phyloP scores from a whole-genome alignment of 108 stramenopile species.

The Nitzschia sp. region DNA sequence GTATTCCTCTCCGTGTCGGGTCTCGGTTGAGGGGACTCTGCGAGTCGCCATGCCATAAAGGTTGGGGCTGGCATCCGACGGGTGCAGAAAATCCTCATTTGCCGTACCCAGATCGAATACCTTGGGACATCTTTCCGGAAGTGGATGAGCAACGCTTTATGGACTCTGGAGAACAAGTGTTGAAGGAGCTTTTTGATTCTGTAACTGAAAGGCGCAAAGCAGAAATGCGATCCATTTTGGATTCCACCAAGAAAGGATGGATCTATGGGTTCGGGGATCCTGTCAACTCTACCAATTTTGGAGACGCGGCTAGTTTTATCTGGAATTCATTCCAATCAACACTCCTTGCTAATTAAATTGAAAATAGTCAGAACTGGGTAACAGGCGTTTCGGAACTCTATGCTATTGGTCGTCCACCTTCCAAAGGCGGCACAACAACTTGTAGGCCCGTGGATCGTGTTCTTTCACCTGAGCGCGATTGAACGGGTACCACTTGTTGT shows the following conservation, averaged over 20 bases:
- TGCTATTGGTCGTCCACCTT: conserved; percentile 36
- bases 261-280: conserved; percentile 62
- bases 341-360: background rate
- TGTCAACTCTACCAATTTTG: conserved; percentile 42
- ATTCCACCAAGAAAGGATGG: conserved; percentile 33
- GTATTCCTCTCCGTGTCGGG: conserved; percentile 49
- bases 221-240: conserved; percentile 19
- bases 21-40: conserved; percentile 50
- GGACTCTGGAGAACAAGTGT: conserved; percentile 1
- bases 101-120: conserved; percentile 32
- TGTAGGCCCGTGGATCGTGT: conserved; percentile 87
- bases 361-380: background rate
- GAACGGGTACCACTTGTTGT: conserved; percentile 93
- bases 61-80: conserved; percentile 41
- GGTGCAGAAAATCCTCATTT: conserved; percentile 43
- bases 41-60: conserved; percentile 42
- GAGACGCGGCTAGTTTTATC: conserved; percentile 31
- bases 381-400: background rate
- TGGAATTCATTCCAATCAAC: conserved; percentile 31
- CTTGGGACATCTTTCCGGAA: conserved; percentile 45
- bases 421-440: conserved; percentile 71
- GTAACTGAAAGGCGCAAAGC: conserved; percentile 15
- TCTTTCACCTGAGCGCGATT: conserved; percentile 70
- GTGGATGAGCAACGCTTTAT: conserved; percentile 38
- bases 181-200: background rate